Percentiles rank a stretch among this genome's conserved stretches.
Conservation (phyloP, 305 asterid genomes). For the Withania somnifera region DNA sequence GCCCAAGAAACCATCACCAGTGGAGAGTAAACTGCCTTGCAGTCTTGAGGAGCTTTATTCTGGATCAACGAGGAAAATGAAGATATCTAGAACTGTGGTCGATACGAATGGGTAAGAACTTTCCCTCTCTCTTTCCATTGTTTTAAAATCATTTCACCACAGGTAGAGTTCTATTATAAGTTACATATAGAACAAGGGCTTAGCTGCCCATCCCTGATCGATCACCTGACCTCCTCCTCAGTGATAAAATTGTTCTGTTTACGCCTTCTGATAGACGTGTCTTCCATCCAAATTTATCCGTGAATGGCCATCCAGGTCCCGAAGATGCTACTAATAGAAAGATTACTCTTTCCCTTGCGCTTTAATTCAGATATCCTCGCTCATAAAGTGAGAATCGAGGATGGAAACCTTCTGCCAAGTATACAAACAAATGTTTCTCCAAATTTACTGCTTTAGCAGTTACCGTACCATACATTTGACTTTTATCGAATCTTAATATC, state of each 20-base stretch:
- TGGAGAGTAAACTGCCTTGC: slow-evolving; percentile 68
- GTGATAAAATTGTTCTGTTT: neutral
- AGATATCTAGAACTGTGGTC: slow-evolving; percentile 70
- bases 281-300: neutral
- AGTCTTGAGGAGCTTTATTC: slow-evolving; percentile 70
- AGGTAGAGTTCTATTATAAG: neutral
- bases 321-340: neutral
- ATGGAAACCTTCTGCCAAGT: neutral
- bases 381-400: neutral
- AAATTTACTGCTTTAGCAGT: neutral
- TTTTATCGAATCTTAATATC: neutral
- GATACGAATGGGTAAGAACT: slow-evolving; percentile 43
- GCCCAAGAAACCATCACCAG: slow-evolving; percentile 78
- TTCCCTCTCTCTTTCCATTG: neutral
- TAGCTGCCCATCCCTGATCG: neutral
- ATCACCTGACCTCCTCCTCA: neutral
- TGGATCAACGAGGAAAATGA: slow-evolving; percentile 86
- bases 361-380: neutral
- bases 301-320: neutral
- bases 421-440: neutral
- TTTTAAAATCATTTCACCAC: neutral
- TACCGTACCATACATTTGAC: neutral
- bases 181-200: neutral
- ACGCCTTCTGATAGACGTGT: neutral
- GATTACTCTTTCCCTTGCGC: neutral